phyloP scores from a whole-genome alignment of 2,329 filamentous ascomycete genomes.

The Massarina eburnea region DNA sequence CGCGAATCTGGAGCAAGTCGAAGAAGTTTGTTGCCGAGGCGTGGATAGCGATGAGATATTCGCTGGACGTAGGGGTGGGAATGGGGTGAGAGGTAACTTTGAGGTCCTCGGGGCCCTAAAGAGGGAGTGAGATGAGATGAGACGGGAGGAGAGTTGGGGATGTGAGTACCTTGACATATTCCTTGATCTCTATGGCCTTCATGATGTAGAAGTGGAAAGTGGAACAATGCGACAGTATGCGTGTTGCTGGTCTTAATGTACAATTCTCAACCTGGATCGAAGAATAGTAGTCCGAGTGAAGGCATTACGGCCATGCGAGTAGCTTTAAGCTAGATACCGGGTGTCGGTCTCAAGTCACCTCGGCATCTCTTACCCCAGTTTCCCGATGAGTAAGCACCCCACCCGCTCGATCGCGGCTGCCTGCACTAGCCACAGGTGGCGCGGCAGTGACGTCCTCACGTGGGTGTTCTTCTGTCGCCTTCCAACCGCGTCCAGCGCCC shows the following conservation, averaged over 20 bases:
- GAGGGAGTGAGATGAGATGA: constrained; percentile 4
- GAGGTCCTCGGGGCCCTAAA: constrained; percentile 76
- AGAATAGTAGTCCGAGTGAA: neutral
- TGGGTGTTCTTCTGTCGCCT: constrained; percentile 27
- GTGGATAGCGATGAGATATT: constrained; percentile 87
- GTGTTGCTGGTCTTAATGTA: no score
- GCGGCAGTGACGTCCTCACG: constrained; percentile 1
- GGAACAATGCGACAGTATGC: no score
- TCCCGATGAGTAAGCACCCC: neutral
- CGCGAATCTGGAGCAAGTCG: constrained; percentile 90
- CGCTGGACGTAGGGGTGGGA: constrained; percentile 67
- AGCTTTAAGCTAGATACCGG: neutral
- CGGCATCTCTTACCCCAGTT: constrained; percentile 4
- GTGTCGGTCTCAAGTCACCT: constrained; percentile 11
- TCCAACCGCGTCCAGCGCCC: constrained; percentile 24
- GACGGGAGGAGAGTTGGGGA: constrained; percentile 7
- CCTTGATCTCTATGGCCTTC: constrained; percentile 72
- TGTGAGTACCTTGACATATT: constrained; percentile 69
- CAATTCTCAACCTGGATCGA: no score
- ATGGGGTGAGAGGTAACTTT: constrained; percentile 73
- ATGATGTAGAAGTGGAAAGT: constrained; percentile 47
- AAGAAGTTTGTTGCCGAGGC: constrained; percentile 95
- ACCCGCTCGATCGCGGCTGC: neutral
- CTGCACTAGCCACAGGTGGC: constrained; percentile 1
- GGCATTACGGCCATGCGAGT: neutral